Conservation (phyloP, 1,284 basidiomycete genomes). For the Blastosporella zonata region DNA sequence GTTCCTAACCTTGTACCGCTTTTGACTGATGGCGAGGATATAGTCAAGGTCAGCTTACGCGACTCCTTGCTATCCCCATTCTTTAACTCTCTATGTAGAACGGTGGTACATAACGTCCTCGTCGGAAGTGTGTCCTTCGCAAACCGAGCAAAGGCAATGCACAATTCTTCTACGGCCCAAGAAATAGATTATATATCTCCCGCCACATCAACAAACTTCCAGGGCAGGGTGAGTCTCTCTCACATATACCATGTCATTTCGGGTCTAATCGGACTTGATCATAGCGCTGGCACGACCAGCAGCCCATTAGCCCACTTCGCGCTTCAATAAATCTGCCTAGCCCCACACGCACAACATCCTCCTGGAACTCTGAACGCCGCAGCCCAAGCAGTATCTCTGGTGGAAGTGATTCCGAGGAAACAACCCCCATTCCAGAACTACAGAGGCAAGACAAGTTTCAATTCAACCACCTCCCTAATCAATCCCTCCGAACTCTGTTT, state of each 20-base stretch:
- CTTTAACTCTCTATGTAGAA: constrained; percentile 37
- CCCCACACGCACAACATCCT: constrained; percentile 27
- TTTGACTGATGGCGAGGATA: constrained; percentile 4
- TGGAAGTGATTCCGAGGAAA: constrained; percentile 21
- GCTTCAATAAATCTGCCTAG: constrained; percentile 40
- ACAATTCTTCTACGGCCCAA: constrained; percentile 75
- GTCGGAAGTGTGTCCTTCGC: constrained; percentile 75
- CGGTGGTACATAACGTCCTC: constrained; percentile 70
- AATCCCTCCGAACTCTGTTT: constrained; percentile 66
- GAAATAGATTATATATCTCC: constrained; percentile 72
- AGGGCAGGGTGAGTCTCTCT: constrained; percentile 56
- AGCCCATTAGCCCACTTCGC: constrained; percentile 39
- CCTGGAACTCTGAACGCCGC: constrained; percentile 26
- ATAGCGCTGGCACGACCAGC: constrained; percentile 72
- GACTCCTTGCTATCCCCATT: background rate
- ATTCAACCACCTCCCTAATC: constrained; percentile 57
- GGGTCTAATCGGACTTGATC: constrained; percentile 5
- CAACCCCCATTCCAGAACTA: constrained; percentile 19
- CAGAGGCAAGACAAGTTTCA: constrained; percentile 30
- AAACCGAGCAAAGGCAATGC: constrained; percentile 66
- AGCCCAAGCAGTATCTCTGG: constrained; percentile 22
- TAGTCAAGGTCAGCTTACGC: constrained; percentile 34
- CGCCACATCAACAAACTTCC: constrained; percentile 58
- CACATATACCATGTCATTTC: constrained; percentile 1
- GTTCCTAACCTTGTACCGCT: constrained; percentile 3